Percentiles rank a stretch among this genome's conserved stretches.
phyloP scores from a whole-genome alignment of 495 filamentous ascomycete species.

The Poronia punctata region DNA sequence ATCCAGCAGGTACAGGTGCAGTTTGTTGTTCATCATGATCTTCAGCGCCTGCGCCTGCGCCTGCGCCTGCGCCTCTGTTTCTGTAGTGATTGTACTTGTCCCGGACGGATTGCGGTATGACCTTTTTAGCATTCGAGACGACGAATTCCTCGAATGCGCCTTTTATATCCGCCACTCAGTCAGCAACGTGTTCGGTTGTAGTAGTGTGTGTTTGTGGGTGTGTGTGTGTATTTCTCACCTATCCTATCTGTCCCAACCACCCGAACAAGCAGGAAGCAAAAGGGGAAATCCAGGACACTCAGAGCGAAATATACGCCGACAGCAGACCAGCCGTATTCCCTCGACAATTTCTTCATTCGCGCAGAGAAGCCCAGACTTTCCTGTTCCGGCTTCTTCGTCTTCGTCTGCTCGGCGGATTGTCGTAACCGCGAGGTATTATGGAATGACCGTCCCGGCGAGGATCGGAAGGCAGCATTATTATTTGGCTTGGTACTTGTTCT shows the following conservation, averaged over 20 bases:
- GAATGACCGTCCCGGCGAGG: no score
- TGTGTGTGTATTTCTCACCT: slow-evolving; percentile 51
- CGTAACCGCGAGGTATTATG: slow-evolving; percentile 23
- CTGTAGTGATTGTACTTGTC: slow-evolving; percentile 36
- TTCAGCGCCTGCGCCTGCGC: slow-evolving; percentile 21
- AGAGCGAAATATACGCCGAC: slow-evolving; percentile 83
- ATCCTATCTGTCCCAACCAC: slow-evolving; percentile 78
- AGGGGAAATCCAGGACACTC: slow-evolving; percentile 84
- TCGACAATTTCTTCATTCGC: slow-evolving; percentile 71
- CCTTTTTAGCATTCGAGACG: slow-evolving; percentile 37
- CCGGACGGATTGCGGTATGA: slow-evolving; percentile 46
- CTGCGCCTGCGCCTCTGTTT: slow-evolving; percentile 26
- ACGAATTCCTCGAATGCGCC: slow-evolving; percentile 45
- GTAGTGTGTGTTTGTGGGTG: no score
- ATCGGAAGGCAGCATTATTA: no score
- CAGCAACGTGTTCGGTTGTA: slow-evolving; percentile 33
- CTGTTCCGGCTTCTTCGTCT: slow-evolving; percentile 14
- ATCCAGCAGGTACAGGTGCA: slow-evolving; percentile 39
- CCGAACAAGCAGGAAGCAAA: slow-evolving; percentile 85
- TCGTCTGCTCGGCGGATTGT: slow-evolving; percentile 14
- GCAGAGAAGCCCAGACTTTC: slow-evolving; percentile 54
- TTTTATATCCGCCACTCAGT: slow-evolving; percentile 22
- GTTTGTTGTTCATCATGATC: slow-evolving; percentile 25
- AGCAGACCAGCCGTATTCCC: slow-evolving; percentile 92
- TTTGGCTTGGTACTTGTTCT: no score